Percentiles rank a stretch among this genome's conserved stretches.
Conservation (phyloP, 2,329 filamentous ascomycete species). For the Trichoderma guizhouense region DNA sequence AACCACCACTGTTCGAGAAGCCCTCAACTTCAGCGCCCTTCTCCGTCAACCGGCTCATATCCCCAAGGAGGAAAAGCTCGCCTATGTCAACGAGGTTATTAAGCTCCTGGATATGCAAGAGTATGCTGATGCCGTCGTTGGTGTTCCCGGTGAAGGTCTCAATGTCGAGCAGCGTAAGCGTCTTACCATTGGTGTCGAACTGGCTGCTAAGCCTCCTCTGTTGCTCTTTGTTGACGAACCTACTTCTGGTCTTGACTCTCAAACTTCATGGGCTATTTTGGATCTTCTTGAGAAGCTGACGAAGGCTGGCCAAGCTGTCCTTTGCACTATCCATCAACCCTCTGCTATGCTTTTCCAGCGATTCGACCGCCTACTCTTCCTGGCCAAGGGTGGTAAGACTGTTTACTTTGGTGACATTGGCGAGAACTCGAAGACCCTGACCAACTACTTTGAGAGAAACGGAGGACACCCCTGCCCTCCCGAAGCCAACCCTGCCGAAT, state of each 20-base stretch:
- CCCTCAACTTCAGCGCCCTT: constrained; percentile 78
- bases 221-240: constrained; percentile 93
- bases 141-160: constrained; percentile 82
- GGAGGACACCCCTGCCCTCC: constrained; percentile 62
- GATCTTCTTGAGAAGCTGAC: constrained; percentile 86
- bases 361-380: constrained; percentile 77
- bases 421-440: constrained; percentile 63
- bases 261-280: constrained; percentile 90
- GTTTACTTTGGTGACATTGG: constrained; percentile 83
- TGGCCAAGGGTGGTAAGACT: constrained; percentile 70
- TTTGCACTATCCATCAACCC: constrained; percentile 98
- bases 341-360: constrained; percentile 92
- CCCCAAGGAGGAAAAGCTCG: constrained; percentile 72
- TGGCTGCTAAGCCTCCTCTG: constrained; percentile 85
- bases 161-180: constrained; percentile 70
- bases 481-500: constrained; percentile 77
- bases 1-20: constrained; percentile 84
- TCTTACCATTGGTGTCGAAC: constrained; percentile 91
- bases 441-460: constrained; percentile 72
- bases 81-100: constrained; percentile 87
- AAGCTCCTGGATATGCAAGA: constrained; percentile 85
- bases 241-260: constrained; percentile 87
- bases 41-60: constrained; percentile 77
- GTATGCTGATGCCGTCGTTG: constrained; percentile 86
- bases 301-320: constrained; percentile 83